Percentiles rank a stretch among this genome's conserved stretches.
Conservation (phyloP, 352 stramenopile genomes). For the Phytophthora nicotianae region DNA sequence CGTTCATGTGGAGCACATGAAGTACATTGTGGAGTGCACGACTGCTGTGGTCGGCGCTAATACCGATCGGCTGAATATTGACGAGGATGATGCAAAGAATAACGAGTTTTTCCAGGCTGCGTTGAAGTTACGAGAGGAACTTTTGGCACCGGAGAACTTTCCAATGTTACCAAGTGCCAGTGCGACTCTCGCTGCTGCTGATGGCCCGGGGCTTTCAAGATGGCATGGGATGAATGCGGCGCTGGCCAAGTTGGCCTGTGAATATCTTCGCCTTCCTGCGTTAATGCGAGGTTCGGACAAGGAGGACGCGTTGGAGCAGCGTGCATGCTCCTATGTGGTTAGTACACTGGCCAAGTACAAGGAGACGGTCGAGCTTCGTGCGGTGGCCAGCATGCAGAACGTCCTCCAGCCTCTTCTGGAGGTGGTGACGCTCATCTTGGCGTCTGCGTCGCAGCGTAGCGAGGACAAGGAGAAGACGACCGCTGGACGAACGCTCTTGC, state of each 20-base stretch:
- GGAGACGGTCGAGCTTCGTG: constrained; percentile 62
- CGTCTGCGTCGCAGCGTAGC: constrained; percentile 12
- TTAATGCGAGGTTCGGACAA: constrained; percentile 28
- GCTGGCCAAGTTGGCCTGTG: constrained; percentile 69
- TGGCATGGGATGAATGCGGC: constrained; percentile 81
- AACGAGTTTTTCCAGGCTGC: constrained; percentile 41
- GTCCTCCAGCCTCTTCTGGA: constrained; percentile 66
- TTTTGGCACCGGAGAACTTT: constrained; percentile 56
- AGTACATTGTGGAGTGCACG: constrained; percentile 76
- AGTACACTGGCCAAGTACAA: constrained; percentile 66
- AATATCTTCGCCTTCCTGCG: constrained; percentile 44
- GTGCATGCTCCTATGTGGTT: constrained; percentile 60
- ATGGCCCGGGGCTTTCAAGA: constrained; percentile 50
- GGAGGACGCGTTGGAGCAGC: constrained; percentile 42
- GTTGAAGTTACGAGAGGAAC: constrained; percentile 58
- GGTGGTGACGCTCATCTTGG: constrained; percentile 60
- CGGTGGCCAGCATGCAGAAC: constrained; percentile 62
- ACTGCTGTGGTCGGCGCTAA: constrained; percentile 67
- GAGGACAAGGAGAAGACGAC: not conserved
- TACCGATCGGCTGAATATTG: constrained; percentile 21
- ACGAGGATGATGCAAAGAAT: constrained; percentile 24
- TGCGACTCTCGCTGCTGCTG: constrained; percentile 48
- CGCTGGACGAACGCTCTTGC: constrained; percentile 46
- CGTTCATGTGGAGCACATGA: constrained; percentile 75
- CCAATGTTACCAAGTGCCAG: constrained; percentile 60